Conservation (phyloP, 129 eudicot genomes). For the Ambrosia trifida region DNA sequence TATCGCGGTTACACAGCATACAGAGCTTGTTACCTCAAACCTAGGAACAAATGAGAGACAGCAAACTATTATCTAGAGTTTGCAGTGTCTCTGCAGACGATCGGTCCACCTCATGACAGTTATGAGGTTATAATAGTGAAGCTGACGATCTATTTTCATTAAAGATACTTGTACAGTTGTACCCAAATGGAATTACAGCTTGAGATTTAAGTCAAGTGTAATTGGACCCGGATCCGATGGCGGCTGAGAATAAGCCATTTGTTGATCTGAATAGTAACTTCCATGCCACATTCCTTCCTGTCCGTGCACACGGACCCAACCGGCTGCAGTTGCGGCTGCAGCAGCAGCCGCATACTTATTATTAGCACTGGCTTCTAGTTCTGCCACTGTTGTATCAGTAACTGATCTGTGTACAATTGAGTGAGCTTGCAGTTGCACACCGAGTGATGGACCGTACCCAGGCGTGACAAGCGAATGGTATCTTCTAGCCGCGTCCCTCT, state of each 20-base stretch:
- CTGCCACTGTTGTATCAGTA: slow-evolving; percentile 21
- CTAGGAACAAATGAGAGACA: slow-evolving; percentile 17
- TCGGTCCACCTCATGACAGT: not conserved
- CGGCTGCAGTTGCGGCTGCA: not conserved
- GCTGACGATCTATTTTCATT: not conserved
- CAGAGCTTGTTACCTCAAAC: slow-evolving; percentile 4
- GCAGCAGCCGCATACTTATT: slow-evolving; percentile 23
- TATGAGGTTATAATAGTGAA: not conserved
- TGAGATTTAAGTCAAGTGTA: slow-evolving; percentile 54
- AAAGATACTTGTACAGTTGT: not conserved
- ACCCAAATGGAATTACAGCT: slow-evolving; percentile 34
- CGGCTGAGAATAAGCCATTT: slow-evolving; percentile 34
- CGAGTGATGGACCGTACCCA: slow-evolving; percentile 48
- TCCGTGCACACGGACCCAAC: slow-evolving; percentile 28
- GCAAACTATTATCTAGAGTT: slow-evolving; percentile 2
- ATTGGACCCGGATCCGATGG: slow-evolving; percentile 15
- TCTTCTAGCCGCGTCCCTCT: slow-evolving; percentile 70
- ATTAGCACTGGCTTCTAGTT: slow-evolving; percentile 21
- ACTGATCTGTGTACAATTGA: slow-evolving; percentile 50
- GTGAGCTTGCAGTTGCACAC: slow-evolving; percentile 54
- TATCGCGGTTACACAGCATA: slow-evolving; percentile 5
- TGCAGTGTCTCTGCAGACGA: not conserved
- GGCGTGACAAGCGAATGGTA: slow-evolving; percentile 50
- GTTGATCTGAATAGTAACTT: slow-evolving; percentile 51
- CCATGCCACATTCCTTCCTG: slow-evolving; percentile 67